Base-by-base conservation (phyloP, 768 basidiomycete species). In the Agaricus bisporus region DNA sequence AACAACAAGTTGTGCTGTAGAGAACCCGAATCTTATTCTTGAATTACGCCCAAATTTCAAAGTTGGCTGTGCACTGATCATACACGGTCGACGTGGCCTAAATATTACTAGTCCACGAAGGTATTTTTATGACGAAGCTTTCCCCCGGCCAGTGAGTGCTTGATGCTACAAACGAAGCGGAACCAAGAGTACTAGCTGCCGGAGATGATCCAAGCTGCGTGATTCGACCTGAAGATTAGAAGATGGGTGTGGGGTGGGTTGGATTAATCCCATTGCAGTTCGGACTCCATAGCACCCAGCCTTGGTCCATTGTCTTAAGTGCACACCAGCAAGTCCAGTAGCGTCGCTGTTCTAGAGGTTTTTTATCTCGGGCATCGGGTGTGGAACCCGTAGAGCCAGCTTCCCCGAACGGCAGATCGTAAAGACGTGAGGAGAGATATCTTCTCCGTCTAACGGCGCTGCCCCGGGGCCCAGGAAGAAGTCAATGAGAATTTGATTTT, bases 1-100 rank as follows among this genome's bases (percentile, higher is more conserved):
- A 17, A 83, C 82, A 17, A 91, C 82, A 42, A 93, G 73, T 1
- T 88, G 75, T 4, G 89, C 89, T 81, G 61, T 91, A 93, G 20
- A 91, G 68, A 26, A 89, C 61, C 7, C 89, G 80, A 20, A 90
- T 88, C 61, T 87, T 91, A 68, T 91, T 83, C 85, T 47, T 29
- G 11, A 36, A 51, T 7, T 12, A 7, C 32, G 22, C 26, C 41
- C 22, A 26, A 49, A 39, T 9, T 4, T 1, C 15, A 8, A 22
- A 11, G 7, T 1, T 15, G 36, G 20, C 10, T 6, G 66, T 78
- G 61, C 55, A 83, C 82, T 91, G 60, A 85, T 75, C 26, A 74
- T 73, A 69, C 89, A 91, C 17, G 89, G 65, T 39, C 81, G 22
- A 4, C 22, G 22, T 4, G 22, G 22, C 22, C 22, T 22, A 22